Base-by-base conservation (phyloP, 2,329 filamentous ascomycete species). In the Verticillium alfalfae region DNA sequence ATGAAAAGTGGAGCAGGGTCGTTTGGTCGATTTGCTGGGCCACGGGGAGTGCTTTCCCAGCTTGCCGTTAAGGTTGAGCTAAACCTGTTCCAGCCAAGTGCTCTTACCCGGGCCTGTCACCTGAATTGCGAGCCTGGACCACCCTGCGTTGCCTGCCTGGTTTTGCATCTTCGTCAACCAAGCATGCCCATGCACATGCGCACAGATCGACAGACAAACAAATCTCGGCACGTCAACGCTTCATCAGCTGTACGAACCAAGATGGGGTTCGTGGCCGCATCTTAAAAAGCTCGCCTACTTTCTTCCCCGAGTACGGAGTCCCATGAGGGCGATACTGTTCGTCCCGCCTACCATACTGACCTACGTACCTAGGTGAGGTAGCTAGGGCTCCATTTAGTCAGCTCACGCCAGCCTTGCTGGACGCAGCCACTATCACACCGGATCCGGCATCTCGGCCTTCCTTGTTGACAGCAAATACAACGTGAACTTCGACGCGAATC, bases 41-140 rank as follows among this genome's bases (percentile, higher is more conserved):
- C 45, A 52, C 55, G 36, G 57, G 56, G 37, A 45, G 57, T 26
- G 49, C 57, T 15, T 34, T 58, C 37, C 57, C 57, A 58, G 57
- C 38, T 41, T 41, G 38, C n/a, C 57, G 57, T 41, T 58, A 58
- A n/a, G 15, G 26, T 49, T 49, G 34, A 16, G 55, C 55, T 57
- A 57, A 22, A 7, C 55, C 36, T 8, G 9, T 64, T 16, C 10
- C 37, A 15, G 62, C 58, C 15, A 61, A 59, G 60, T 57, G 39
- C 45, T 49, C 58, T 36, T 62, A 57, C 57, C 60, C 38, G 55
- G 61, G 57, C 45, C 31, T 18, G 26, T 18, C 54, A 26, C 45
- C 45, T 52, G 18, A 52, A 52, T 52, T 5, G 10, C 8, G 45
- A 52, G 45, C 45, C 45, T 31, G 45, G 45, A 37, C 34, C 55